These are phyloP conservation scores for Eleusine indica DNA, from an alignment of 176 grass and related monocot genomes.

Conservation along the genomic window DNA sequence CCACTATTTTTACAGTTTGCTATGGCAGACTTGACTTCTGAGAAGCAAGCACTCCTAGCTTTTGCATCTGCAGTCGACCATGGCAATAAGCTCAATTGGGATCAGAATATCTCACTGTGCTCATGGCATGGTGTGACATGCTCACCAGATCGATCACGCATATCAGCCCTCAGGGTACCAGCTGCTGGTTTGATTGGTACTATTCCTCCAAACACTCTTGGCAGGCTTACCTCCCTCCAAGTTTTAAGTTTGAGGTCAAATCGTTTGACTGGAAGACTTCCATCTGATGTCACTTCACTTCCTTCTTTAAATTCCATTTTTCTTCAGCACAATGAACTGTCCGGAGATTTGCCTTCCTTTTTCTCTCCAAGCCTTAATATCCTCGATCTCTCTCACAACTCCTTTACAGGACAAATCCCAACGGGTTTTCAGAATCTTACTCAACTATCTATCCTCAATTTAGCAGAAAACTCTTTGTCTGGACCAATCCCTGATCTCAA, in stretches of 20 bases:
- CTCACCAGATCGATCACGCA: constrained; percentile 47
- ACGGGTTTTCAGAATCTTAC: constrained; percentile 67
- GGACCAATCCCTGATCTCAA: constrained; percentile 84
- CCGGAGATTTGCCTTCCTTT: constrained; percentile 73
- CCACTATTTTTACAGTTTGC: constrained; percentile 41
- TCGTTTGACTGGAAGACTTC: constrained; percentile 68
- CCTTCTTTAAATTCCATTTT: constrained; percentile 77
- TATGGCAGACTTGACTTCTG: constrained; percentile 61
- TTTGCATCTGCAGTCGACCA: constrained; percentile 67
- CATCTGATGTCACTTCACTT: constrained; percentile 68
- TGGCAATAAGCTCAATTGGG: constrained; percentile 77
- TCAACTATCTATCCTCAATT: constrained; percentile 62
- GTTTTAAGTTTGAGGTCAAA: constrained; percentile 93
- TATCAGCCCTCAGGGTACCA: constrained; percentile 75
- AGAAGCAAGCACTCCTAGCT: constrained; percentile 84
- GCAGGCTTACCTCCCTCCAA: constrained; percentile 73
- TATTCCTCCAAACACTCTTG: constrained; percentile 79
- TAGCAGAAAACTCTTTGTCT: constrained; percentile 70
- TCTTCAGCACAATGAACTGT: constrained; percentile 91
- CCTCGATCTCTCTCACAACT: constrained; percentile 92
- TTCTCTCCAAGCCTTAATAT: constrained; percentile 55
- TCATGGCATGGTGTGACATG: constrained; percentile 94
- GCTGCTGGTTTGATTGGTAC: constrained; percentile 74
- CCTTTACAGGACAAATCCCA: constrained; percentile 76
- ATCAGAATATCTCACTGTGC: constrained; percentile 64